Base-by-base conservation (phyloP, 192 early-diverging fungal genomes). In the Backusella australiensis region DNA sequence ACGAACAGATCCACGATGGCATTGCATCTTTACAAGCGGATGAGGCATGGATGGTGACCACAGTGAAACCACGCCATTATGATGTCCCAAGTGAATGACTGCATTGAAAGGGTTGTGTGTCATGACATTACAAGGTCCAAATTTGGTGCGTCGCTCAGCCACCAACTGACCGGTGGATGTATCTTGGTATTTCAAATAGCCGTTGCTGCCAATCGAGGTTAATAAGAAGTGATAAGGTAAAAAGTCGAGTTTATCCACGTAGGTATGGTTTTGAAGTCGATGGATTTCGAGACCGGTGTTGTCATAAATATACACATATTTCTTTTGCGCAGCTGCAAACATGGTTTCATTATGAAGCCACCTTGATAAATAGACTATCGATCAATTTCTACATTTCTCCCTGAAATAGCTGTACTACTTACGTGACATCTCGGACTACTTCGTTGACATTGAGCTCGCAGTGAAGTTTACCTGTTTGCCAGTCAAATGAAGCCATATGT, bases 261-360 rank as follows among this genome's bases (percentile, higher is more conserved):
- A 93, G 23, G 90, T 88, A 81, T 96, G 95, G 49, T 93, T 89
- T 75, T 88, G 83, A 83, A 99, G 76, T 71, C 93, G 92, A 82
- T 99, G 97, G 26, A 99, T 83, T 79, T 99, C 97, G 26, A 93
- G 84, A 19, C 97, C 97, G 7, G 90, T 90, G 73, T 91, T 86
- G 84, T 99, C 96, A 82, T 99, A 99, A 59, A 99, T 96, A 75
- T 94, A 99, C 0, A 92, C 95, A 75, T 95, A 92, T 83, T 94
- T 92, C 80, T 98, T 97, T 88, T 99, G 97, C 23, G 97, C 97
- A 34, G 92, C 96, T 12, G 97, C 97, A 82, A 97, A 94, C 86
- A 97, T 78, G 23, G 87, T 94, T 84, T 97, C 91, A 84, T 99
- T 96, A 77, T 99, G 97, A 53, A 99, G 91, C 96, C 96, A 99